Conservation (phyloP, 495 filamentous ascomycete genomes). For the Xylaria nigripes region DNA sequence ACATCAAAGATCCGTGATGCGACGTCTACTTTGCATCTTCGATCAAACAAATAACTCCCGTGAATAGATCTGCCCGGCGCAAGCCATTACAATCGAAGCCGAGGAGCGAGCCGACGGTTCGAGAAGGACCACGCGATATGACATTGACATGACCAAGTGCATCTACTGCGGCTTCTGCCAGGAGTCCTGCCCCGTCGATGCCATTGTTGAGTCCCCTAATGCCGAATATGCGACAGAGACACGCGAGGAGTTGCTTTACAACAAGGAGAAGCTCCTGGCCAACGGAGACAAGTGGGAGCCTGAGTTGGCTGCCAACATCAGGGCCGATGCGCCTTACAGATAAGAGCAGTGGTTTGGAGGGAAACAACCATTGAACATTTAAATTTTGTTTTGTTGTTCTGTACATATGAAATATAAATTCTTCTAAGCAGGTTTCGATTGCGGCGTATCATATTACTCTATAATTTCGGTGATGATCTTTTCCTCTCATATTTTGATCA, state of each 20-base stretch:
- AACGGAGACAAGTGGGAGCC: slow-evolving; percentile 99
- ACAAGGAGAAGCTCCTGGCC: slow-evolving; percentile 84
- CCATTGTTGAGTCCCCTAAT: slow-evolving; percentile 94
- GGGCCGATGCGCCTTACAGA: slow-evolving; percentile 84
- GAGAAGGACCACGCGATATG: slow-evolving; percentile 89
- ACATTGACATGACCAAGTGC: slow-evolving; percentile 99
- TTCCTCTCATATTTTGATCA: neutral
- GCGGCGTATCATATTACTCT: slow-evolving; percentile 5
- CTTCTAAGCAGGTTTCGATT: slow-evolving; percentile 11
- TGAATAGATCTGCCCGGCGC: slow-evolving; percentile 74
- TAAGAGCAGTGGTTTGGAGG: slow-evolving; percentile 32
- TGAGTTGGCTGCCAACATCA: slow-evolving; percentile 82
- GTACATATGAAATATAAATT: slow-evolving; percentile 29
- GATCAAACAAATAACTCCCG: slow-evolving; percentile 2
- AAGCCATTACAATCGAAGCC: slow-evolving; percentile 96
- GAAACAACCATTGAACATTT: neutral
- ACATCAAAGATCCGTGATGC: neutral
- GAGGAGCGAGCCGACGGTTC: slow-evolving; percentile 95
- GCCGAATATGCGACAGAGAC: slow-evolving; percentile 98
- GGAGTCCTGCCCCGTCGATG: slow-evolving; percentile 96
- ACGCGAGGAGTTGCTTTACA: slow-evolving; percentile 92
- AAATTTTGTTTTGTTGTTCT: slow-evolving; percentile 5
- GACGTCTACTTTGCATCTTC: neutral
- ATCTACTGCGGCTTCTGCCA: slow-evolving; percentile 99
- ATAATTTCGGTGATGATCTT: slow-evolving; percentile 1